Base-by-base conservation (phyloP, 2,329 filamentous ascomycete genomes). In the Venturia effusa region DNA sequence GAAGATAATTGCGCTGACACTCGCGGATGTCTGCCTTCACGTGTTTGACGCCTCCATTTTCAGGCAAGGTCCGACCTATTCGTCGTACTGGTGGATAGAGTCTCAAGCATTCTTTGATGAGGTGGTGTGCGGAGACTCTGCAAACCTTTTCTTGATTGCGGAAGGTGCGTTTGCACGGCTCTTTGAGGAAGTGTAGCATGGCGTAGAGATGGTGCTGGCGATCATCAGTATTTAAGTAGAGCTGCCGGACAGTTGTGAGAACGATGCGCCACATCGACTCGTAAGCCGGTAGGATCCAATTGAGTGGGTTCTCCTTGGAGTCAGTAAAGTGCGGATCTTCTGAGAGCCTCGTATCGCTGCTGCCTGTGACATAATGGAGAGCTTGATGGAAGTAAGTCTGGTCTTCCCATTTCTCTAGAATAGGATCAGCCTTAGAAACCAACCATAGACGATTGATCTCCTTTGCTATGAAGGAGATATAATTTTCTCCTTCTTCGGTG, bases 261-360 rank as follows among this genome's bases (percentile, higher is more conserved):
- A 80, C 77, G 0, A 81, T 75, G 1, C 80, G 74, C 80, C 80
- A 82, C 45, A 81, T 71, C 0, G 79, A 81, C 68, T 82, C 80
- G 66, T 80, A 82, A 0, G 76, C 77, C 54, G 76, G 72, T 22
- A 76, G 54, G 41, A 75, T 69, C 55, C 71, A 62, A 24, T 73
- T 74, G 7, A 76, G 66, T 1, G 74, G 73, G 19, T 74, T 76
- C 0, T 67, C 32, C 4, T 37, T 39, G 1, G 66, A 64, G 7
- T 65, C 40, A 1, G 41, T 8, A 19, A 64, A 61, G 34, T 37
- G 34, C 34, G 34, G 34, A 37, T 37, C 34, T 11, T 37, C 34
- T 6, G 34, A 6, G 11, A 37, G 5, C 34, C 11, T 37, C 34
- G 5, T 11, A 6, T 5, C 11, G 34, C 34, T 11, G 11, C 34